Evolutionary conservation across 2,329 filamentous ascomycete genomes (phyloP).

Genomic region (Chrysoporthe deuterocubensis): DNA sequence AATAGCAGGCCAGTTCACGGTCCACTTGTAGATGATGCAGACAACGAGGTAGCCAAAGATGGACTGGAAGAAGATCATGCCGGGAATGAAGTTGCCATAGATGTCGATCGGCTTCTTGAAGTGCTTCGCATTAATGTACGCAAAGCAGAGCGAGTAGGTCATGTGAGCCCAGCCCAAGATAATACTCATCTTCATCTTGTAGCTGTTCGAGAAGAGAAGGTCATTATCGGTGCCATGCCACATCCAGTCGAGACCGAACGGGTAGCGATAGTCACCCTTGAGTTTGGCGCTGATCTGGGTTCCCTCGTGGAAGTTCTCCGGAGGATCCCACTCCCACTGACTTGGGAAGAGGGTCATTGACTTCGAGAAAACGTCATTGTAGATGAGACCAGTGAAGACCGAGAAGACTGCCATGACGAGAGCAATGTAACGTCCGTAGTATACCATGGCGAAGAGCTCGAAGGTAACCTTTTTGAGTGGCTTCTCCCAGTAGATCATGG

Average conservation of each 20-base stretch:
- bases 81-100: slow-evolving; percentile 95
- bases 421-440: slow-evolving; percentile 98
- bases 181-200: slow-evolving; percentile 99
- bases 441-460: slow-evolving; percentile 97
- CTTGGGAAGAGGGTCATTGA: slow-evolving; percentile 87
- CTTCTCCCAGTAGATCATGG: slow-evolving; percentile 98
- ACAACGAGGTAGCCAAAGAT: slow-evolving; percentile 97
- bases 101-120: slow-evolving; percentile 96
- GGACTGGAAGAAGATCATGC: slow-evolving; percentile 99
- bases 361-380: slow-evolving; percentile 97
- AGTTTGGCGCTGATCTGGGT: slow-evolving; percentile 69
- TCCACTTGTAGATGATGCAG: slow-evolving; percentile 97
- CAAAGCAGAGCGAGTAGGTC: slow-evolving; percentile 95
- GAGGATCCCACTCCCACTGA: slow-evolving; percentile 81
- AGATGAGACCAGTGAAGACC: slow-evolving; percentile 94
- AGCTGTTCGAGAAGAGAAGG: slow-evolving; percentile 94
- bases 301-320: slow-evolving; percentile 67
- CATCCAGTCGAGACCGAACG: slow-evolving; percentile 92
- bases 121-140: slow-evolving; percentile 90
- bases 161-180: slow-evolving; percentile 97
- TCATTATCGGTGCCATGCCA: slow-evolving; percentile 98
- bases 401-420: slow-evolving; percentile 98
- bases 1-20: slow-evolving; percentile 76
- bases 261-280: slow-evolving; percentile 79
- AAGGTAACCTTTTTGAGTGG: slow-evolving; percentile 89